Evolutionary conservation across 345 rosid genomes (phyloP), one percentile per base, ranked within the genome.

Genomic region (Crucihimalaya himalaica): DNA sequence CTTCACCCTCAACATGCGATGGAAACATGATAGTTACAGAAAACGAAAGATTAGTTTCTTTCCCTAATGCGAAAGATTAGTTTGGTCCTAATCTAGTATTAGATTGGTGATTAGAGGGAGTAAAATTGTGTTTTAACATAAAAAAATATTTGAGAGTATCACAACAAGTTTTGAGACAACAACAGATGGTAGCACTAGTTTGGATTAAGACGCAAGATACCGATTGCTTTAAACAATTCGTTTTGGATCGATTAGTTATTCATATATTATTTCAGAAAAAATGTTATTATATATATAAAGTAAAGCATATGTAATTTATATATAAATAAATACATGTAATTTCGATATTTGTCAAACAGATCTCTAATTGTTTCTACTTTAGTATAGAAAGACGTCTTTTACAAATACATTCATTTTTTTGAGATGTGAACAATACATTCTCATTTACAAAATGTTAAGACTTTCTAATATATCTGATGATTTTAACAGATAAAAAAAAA

Each of bases 1-100:
- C 60, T 35, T 74, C 72, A 37, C 60, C 51, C 45, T 37, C 66
- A 74, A 66, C 66, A 73, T 73, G 72, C 43, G 78, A 73, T 64
- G 50, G 71, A 46, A 19, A 31, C 48, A 65, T 66, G 52, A 74
- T 47, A 46, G 66, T 56, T 46, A 65, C 66, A 56, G 19, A 73
- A 73, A 73, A 23, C 50, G 65, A 64, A 53, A 63, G 18, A 52
- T 43, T 28, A 51, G n/a, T 23, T 46, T 56, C 14, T 34, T 46
- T 10, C 10, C 29, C 28, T 11, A 31, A 31, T 19, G 5, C 51
- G 0, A 53, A 29, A 10, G 6, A 51, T 40, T 62, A 54, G 57
- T 25, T 64, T 56, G 58, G 40, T 57, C 60, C 52, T 57, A 66
- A 28, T 27, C 52, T 57, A 54, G 29, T 48, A 28, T 63, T 47